A percentile compares a stretch with the other conserved stretches of the same genome.
Evolutionary conservation across 352 stramenopile species (phyloP).

Genomic region (Sclerospora graminicola): DNA sequence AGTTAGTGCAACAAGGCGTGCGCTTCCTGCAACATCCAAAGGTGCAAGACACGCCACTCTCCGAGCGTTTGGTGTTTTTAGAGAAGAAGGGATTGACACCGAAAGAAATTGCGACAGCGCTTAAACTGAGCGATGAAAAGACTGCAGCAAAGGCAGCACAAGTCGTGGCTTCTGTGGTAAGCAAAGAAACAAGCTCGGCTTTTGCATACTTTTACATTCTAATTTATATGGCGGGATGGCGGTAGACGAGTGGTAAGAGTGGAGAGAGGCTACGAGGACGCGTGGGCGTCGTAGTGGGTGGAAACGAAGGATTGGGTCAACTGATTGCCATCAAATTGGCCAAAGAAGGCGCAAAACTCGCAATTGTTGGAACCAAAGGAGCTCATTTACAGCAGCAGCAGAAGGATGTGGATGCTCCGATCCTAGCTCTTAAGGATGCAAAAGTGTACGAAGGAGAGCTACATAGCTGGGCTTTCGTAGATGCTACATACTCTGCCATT

Average conservation of each 20-base stretch:
- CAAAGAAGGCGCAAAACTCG: conserved; percentile 51
- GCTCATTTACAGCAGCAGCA: conserved; percentile 5
- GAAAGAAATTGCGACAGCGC: conserved; percentile 48
- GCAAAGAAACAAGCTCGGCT: no score
- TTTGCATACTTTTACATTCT: no score
- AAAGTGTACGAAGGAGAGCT: conserved; percentile 40
- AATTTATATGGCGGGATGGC: conserved; percentile 20
- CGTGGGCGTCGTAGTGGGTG: conserved; percentile 50
- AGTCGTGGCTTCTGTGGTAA: conserved; percentile 39
- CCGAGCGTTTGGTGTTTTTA: conserved; percentile 55
- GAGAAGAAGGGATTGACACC: conserved; percentile 70
- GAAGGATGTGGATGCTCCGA: conserved; percentile 22
- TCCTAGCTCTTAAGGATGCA: conserved; percentile 1
- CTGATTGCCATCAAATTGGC: conserved; percentile 50
- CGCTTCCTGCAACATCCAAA: conserved; percentile 71
- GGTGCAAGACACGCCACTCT: conserved; percentile 66
- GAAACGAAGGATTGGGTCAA: conserved; percentile 46
- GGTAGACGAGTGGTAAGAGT: conserved; percentile 41
- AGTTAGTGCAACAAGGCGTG: conserved; percentile 60
- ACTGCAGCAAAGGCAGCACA: conserved; percentile 35
- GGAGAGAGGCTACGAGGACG: conserved; percentile 45
- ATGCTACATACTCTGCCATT: conserved; percentile 29
- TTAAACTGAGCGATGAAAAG: conserved; percentile 62
- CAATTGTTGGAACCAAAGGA: conserved; percentile 29
- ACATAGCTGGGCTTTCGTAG: conserved; percentile 40